phyloP scores from a whole-genome alignment of 306 rosid genomes.

The Canavalia gladiata region DNA sequence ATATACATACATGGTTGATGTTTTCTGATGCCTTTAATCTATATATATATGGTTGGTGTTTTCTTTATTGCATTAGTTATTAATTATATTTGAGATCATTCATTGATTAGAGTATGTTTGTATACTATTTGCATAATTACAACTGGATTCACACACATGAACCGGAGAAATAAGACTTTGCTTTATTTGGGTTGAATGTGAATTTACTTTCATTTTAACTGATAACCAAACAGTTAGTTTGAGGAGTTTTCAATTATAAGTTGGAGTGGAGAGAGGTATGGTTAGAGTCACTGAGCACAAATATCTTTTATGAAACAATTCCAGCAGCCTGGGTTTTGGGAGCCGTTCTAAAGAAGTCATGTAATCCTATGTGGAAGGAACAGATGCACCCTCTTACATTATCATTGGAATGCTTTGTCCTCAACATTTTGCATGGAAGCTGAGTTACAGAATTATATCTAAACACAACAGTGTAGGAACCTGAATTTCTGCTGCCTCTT shows the following conservation, averaged over 20 bases:
- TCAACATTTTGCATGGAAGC: not conserved
- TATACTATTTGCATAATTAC: no score
- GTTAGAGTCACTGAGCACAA: slow-evolving; percentile 72
- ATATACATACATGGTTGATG: no score
- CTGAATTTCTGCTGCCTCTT: slow-evolving; percentile 87
- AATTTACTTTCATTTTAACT: no score
- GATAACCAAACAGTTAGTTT: no score
- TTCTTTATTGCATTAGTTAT: no score
- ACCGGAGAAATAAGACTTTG: no score
- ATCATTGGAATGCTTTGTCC: slow-evolving; percentile 22
- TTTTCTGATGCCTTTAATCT: no score
- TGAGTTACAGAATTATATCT: slow-evolving; percentile 16
- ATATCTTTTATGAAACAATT: slow-evolving; percentile 86
- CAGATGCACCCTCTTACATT: slow-evolving; percentile 15
- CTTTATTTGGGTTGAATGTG: no score
- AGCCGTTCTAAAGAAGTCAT: slow-evolving; percentile 72
- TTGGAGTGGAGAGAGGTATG: slow-evolving; percentile 33
- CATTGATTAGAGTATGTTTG: no score
- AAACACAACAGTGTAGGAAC: slow-evolving; percentile 49
- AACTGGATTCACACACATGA: no score
- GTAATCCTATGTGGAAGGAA: slow-evolving; percentile 68
- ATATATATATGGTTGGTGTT: no score
- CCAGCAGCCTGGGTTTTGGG: slow-evolving; percentile 77
- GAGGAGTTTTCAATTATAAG: slow-evolving; percentile 24
- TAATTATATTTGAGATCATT: no score